phyloP scores from a whole-genome alignment of 164 flowering plant genomes.

The Pachysandra terminalis region DNA sequence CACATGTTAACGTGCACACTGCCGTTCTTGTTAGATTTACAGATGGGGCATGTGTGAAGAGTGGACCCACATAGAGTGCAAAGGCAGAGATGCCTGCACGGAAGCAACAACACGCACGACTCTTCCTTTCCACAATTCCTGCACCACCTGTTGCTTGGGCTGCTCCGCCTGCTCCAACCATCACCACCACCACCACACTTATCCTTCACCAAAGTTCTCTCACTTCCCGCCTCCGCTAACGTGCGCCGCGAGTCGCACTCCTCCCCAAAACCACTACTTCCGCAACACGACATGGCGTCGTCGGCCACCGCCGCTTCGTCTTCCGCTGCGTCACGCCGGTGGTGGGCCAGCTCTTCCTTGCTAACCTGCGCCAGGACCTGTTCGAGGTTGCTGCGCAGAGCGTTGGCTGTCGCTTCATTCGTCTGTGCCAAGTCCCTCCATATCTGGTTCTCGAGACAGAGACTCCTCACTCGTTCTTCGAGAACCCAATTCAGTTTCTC shows the following conservation, averaged over 20 bases:
- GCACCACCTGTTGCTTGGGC: constrained; percentile 16
- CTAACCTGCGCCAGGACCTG: constrained; percentile 45
- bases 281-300: constrained; percentile 24
- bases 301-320: constrained; percentile 23
- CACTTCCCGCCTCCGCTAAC: not conserved
- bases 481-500: constrained; percentile 55
- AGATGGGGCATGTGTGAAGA: constrained; percentile 52
- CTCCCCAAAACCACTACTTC: constrained; percentile 17
- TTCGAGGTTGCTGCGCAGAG: constrained; percentile 51
- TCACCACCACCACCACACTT: not conserved
- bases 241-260: not conserved
- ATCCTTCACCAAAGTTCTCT: constrained; percentile 1
- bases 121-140: constrained; percentile 34
- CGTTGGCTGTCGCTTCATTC: constrained; percentile 74
- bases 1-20: constrained; percentile 47
- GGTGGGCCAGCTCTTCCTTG: constrained; percentile 19
- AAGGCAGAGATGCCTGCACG: constrained; percentile 66
- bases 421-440: constrained; percentile 72
- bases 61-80: constrained; percentile 47
- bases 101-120: constrained; percentile 53
- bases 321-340: constrained; percentile 8
- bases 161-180: not conserved
- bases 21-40: constrained; percentile 43
- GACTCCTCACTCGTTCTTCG: constrained; percentile 51
- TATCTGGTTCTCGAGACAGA: constrained; percentile 62